These are phyloP conservation scores for Penicillium canariense DNA, from an alignment of 495 filamentous ascomycete species.

Conservation along the genomic window DNA sequence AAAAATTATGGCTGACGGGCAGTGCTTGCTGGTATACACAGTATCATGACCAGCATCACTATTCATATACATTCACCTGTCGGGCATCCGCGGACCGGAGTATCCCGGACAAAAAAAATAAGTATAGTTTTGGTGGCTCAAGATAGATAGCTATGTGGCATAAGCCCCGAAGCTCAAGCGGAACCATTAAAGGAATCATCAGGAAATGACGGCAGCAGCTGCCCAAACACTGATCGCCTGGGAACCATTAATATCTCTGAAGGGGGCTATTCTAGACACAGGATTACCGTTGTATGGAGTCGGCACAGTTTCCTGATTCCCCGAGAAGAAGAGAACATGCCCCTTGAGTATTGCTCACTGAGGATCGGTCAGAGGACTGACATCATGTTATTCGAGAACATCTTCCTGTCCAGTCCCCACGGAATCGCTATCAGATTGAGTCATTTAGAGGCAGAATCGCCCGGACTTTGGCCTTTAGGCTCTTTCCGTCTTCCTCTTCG, in stretches of 20 bases:
- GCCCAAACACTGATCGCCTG: conserved; percentile 25
- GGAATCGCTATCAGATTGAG: conserved; percentile 12
- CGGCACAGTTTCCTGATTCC: conserved; percentile 2
- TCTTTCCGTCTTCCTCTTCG: conserved; percentile 5
- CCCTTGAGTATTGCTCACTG: conserved; percentile 11
- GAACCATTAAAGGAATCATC: neutral
- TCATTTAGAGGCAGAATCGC: conserved; percentile 12
- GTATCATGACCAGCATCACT: conserved; percentile 61
- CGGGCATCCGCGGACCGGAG: conserved; percentile 49
- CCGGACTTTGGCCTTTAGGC: conserved; percentile 14
- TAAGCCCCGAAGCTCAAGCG: neutral
- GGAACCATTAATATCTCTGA: conserved; percentile 13
- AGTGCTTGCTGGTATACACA: conserved; percentile 53
- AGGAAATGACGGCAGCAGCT: conserved; percentile 9
- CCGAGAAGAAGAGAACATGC: conserved; percentile 3
- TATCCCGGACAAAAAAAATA: neutral
- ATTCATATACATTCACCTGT: conserved; percentile 43
- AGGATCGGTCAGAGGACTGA: conserved; percentile 11
- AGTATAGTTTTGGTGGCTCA: neutral
- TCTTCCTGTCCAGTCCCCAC: conserved; percentile 20
- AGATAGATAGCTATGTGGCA: neutral
- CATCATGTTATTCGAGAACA: conserved; percentile 10
- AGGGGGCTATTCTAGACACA: conserved; percentile 2
- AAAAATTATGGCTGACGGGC: conserved; percentile 63
- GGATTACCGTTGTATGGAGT: conserved; percentile 19